phyloP scores from a whole-genome alignment of 192 early-diverging fungal genomes.

The Entomortierella beljakovae region DNA sequence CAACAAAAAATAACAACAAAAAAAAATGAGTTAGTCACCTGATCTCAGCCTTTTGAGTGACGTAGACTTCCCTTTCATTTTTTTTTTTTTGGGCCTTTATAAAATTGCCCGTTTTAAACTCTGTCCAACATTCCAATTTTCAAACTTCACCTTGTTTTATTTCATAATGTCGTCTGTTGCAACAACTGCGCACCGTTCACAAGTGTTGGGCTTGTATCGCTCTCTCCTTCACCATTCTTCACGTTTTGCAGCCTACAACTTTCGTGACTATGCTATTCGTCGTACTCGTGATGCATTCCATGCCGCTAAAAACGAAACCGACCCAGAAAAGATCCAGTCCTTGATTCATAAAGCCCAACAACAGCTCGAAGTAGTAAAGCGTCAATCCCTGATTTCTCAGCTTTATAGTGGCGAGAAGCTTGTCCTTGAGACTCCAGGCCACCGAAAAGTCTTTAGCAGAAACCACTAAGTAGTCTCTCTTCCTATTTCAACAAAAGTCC shows the following conservation, averaged over 20 bases:
- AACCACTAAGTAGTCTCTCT: conserved; percentile 18
- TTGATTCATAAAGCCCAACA: conserved; percentile 70
- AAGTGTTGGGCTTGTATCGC: conserved; percentile 83
- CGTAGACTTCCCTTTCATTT: not conserved
- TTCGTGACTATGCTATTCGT: conserved; percentile 86
- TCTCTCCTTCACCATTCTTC: conserved; percentile 78
- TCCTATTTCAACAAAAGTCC: no score
- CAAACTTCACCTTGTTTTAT: not conserved
- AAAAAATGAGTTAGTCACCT: not conserved
- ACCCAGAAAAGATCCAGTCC: conserved; percentile 63
- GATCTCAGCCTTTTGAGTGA: not conserved
- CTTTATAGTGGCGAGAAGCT: conserved; percentile 78
- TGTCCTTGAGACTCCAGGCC: conserved; percentile 70
- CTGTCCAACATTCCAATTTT: not conserved
- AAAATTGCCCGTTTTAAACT: not conserved
- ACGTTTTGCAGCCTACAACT: conserved; percentile 88
- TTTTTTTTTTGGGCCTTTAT: not conserved
- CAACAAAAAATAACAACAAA: conserved; percentile 24
- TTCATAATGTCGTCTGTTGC: conserved; percentile 20
- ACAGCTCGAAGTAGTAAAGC: conserved; percentile 78
- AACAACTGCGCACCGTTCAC: conserved; percentile 56
- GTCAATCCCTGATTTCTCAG: conserved; percentile 81
- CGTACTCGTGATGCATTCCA: conserved; percentile 85
- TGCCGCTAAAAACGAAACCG: conserved; percentile 62
- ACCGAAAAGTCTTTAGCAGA: conserved; percentile 31